Conservation (phyloP, 495 filamentous ascomycete species). For the Rusavskia elegans region DNA sequence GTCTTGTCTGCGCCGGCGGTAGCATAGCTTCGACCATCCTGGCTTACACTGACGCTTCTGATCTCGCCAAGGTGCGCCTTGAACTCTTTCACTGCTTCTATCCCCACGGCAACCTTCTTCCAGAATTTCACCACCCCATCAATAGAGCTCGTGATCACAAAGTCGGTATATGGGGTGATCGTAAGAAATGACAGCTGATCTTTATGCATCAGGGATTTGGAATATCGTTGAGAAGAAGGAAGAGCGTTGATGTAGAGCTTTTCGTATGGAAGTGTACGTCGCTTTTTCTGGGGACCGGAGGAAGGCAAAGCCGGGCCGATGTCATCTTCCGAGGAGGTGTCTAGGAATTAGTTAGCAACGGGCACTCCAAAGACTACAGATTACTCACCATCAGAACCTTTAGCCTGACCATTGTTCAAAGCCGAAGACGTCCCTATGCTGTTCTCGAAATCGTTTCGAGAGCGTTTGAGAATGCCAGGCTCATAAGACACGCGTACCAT, state of each 20-base stretch:
- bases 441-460: too few species aligned
- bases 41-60: conserved; percentile 61
- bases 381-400: neutral
- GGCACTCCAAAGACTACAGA: neutral
- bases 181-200: conserved; percentile 78
- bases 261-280: conserved; percentile 79
- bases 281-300: conserved; percentile 64
- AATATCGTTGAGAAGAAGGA: conserved; percentile 69
- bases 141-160: conserved; percentile 80
- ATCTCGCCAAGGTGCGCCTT: conserved; percentile 79
- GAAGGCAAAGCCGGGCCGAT: conserved; percentile 80
- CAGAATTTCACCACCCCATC: conserved; percentile 97
- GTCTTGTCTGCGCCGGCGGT: conserved; percentile 76
- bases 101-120: conserved; percentile 84
- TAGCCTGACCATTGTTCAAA: neutral
- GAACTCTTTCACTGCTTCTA: conserved; percentile 98
- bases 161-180: conserved; percentile 79
- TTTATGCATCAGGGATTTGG: conserved; percentile 96
- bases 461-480: too few species aligned
- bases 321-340: conserved; percentile 79
- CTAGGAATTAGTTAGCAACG: conserved; percentile 9
- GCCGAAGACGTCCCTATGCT: too few species aligned
- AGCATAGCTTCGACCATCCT: conserved; percentile 87
- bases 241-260: conserved; percentile 88
- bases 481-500: too few species aligned